phyloP scores from a whole-genome alignment of 2,329 filamentous ascomycete genomes.

The Botrytis cinerea region DNA sequence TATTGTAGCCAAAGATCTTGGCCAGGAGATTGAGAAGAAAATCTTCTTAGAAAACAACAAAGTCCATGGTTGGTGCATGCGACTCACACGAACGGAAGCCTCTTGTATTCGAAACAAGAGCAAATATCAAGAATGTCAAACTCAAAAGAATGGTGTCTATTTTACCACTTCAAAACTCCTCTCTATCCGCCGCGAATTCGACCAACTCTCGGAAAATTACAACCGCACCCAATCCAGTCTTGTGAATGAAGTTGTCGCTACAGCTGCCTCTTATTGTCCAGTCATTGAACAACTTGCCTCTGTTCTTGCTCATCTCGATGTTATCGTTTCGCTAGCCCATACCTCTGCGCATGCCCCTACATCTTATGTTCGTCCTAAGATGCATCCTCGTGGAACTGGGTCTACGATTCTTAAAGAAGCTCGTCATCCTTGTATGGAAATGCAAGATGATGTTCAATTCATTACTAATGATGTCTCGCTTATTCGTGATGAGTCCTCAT shows the following conservation, averaged over 20 bases:
- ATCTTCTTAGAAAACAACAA: conserved; percentile 96
- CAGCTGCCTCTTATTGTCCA: conserved; percentile 92
- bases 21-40: conserved; percentile 96
- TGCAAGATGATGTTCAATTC: conserved; percentile 98
- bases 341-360: conserved; percentile 90
- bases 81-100: conserved; percentile 86
- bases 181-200: conserved; percentile 81
- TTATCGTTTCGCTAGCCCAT: conserved; percentile 92
- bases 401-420: conserved; percentile 90
- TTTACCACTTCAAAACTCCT: conserved; percentile 88
- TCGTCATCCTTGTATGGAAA: conserved; percentile 95
- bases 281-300: conserved; percentile 87
- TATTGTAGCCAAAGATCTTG: conserved; percentile 75
- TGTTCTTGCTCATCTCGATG: conserved; percentile 89
- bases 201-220: conserved; percentile 92
- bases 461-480: conserved; percentile 96
- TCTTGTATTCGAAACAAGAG: conserved; percentile 90
- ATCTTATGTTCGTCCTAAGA: conserved; percentile 86
- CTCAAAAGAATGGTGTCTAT: conserved; percentile 98
- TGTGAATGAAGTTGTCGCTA: conserved; percentile 87
- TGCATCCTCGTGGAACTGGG: conserved; percentile 84
- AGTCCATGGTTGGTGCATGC: conserved; percentile 95
- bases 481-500: conserved; percentile 75
- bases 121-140: conserved; percentile 90
- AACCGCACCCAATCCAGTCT: conserved; percentile 90